A percentile compares a stretch with the other conserved stretches of the same genome.
Conservation (phyloP, 331 rosid genomes). For the Rosa hybrid region DNA sequence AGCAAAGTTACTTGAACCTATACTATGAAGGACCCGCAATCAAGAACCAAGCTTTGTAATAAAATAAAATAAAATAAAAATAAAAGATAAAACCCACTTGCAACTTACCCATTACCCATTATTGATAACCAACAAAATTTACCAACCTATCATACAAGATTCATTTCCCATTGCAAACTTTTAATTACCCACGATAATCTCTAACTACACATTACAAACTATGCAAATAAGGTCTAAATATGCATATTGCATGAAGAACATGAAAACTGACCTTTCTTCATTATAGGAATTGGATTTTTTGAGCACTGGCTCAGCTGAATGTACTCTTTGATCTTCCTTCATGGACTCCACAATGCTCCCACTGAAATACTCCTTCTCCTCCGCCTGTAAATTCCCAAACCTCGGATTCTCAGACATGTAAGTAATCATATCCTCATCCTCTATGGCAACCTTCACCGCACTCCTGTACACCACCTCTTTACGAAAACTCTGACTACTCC, state of each 20-base stretch:
- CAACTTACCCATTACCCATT: neutral
- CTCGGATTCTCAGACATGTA: conserved; percentile 75
- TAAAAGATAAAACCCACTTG: neutral
- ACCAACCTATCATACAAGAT: neutral
- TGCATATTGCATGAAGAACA: neutral
- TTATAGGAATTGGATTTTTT: conserved; percentile 58
- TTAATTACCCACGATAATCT: neutral
- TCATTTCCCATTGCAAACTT: neutral
- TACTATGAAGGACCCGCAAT: neutral
- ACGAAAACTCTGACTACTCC: conserved; percentile 18
- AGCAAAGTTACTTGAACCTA: neutral
- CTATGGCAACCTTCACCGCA: conserved; percentile 25
- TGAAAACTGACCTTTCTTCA: conserved; percentile 48
- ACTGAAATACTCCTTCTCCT: conserved; percentile 87
- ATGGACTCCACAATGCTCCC: conserved; percentile 79
- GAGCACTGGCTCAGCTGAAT: conserved; percentile 22
- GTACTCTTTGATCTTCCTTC: conserved; percentile 35
- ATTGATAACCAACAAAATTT: neutral
- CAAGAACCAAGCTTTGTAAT: neutral
- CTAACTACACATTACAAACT: neutral
- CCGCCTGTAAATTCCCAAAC: conserved; percentile 66
- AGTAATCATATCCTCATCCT: conserved; percentile 51
- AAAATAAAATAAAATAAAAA: no score
- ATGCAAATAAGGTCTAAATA: neutral
- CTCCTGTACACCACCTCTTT: conserved; percentile 37